phyloP scores from a whole-genome alignment of 331 rosid genomes.

The Ulmus americana region DNA sequence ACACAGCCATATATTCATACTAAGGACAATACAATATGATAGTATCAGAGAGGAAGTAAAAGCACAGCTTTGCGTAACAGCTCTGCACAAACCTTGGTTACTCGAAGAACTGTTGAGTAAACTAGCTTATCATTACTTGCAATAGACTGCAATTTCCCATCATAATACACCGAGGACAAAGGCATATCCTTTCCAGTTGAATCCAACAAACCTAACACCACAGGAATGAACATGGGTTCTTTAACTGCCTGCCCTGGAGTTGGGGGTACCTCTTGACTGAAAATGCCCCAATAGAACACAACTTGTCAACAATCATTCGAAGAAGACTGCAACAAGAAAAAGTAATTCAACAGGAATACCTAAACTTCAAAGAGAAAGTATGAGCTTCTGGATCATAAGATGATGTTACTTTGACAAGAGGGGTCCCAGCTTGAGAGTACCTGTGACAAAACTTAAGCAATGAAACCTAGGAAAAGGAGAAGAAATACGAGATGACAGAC shows the following conservation, averaged over 20 bases:
- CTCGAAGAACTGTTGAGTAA: conserved; percentile 65
- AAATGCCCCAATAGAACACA: conserved; percentile 28
- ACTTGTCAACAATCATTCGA: conserved; percentile 13
- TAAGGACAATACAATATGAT: background rate
- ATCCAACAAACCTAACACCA: conserved; percentile 73
- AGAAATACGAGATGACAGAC: background rate
- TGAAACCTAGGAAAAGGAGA: background rate
- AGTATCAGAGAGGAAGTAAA: conserved; percentile 8
- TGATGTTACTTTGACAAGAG: conserved; percentile 62
- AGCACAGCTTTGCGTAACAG: conserved; percentile 1
- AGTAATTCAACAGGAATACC: conserved; percentile 37
- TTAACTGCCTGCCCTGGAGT: conserved; percentile 90
- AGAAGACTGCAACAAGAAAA: conserved; percentile 15
- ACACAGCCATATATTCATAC: background rate
- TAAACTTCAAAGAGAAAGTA: conserved; percentile 66
- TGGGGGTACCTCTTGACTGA: conserved; percentile 82
- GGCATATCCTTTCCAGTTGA: conserved; percentile 71
- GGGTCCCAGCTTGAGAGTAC: conserved; percentile 99
- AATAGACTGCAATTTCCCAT: conserved; percentile 52
- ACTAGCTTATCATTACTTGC: conserved; percentile 49
- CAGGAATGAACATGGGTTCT: conserved; percentile 89
- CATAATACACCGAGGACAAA: conserved; percentile 58
- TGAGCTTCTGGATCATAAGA: conserved; percentile 65
- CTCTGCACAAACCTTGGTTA: conserved; percentile 64
- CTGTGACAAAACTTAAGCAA: conserved; percentile 32